Base-by-base conservation (phyloP, 768 basidiomycete genomes). In the Steccherinum ochraceum region DNA sequence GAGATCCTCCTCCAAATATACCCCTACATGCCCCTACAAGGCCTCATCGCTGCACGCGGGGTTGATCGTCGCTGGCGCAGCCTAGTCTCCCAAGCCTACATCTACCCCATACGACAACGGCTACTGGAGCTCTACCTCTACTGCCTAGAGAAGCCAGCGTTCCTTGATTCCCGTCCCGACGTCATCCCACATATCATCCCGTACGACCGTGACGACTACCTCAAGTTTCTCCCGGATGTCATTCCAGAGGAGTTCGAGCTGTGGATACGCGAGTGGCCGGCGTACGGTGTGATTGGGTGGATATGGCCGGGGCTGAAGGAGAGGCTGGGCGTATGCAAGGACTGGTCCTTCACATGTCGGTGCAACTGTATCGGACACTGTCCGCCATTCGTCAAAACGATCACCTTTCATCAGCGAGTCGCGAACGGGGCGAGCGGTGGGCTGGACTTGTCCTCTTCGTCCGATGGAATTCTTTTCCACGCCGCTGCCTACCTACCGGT, bases 191-290 rank as follows among this genome's bases (percentile, higher is more conserved):
- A 52, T 40, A 49, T 61, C 24, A 40, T 35, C 13, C 30, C 35
- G 2, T 55, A 53, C 50, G 57, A 62, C 46, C 55, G 59, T 18
- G 35, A 56, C 16, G 52, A 43, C 13, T 56, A 61, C 49, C 45
- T 58, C 45, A 27, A 49, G 16, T 46, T 46, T 24, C 54, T 61
- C 18, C 56, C 56, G 20, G 19, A 52, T 19, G 30, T 7, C 30
- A 7, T 19, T 43, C 63, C 61, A 2, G 55, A 61, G 35, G 56
- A 62, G 16, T 59, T 64, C 44, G 40, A 48, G n/a, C 40, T 60
- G 12, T 63, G 61, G 61, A 50, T 64, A 1, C 55, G 58, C 24
- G 63, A 64, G 48, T 63, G 63, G 63, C 63, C 63, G 19, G 60
- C 51, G 12, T 46, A 50, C 13, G 60, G 58, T 21, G 54, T 52